phyloP scores from a whole-genome alignment of 1,284 basidiomycete genomes.

The Sporisorium scitamineum region DNA sequence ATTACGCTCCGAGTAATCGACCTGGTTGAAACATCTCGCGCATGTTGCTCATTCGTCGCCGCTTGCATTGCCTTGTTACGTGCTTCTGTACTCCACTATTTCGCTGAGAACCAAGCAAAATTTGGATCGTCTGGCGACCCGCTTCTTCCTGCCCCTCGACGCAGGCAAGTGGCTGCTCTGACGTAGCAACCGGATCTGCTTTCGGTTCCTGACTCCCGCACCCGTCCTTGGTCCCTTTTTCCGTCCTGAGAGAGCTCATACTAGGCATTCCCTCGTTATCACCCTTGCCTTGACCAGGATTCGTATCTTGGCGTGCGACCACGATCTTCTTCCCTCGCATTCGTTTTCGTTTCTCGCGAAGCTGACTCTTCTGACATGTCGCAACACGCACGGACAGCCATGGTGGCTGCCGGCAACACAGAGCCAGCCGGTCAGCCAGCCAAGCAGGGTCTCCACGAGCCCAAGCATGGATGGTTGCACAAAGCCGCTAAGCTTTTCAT shows the following conservation, averaged over 20 bases:
- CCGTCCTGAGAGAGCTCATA: too few species aligned
- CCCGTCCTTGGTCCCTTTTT: too few species aligned
- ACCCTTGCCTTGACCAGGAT: too few species aligned
- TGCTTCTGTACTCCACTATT: too few species aligned
- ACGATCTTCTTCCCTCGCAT: background rate
- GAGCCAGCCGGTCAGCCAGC: background rate
- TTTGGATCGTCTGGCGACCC: background rate
- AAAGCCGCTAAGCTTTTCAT: conserved; percentile 21
- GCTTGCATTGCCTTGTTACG: background rate
- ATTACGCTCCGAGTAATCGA: background rate
- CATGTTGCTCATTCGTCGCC: background rate
- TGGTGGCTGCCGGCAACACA: background rate
- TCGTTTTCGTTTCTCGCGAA: background rate
- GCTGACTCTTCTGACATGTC: conserved; percentile 16
- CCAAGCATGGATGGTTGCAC: conserved; percentile 41
- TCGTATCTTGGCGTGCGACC: too few species aligned
- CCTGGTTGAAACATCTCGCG: background rate
- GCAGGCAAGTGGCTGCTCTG: background rate
- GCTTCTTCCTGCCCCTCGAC: background rate
- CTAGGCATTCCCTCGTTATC: too few species aligned
- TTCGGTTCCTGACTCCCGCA: too few species aligned
- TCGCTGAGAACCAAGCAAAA: conserved; percentile 11
- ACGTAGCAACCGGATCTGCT: conserved; percentile 8
- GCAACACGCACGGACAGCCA: conserved; percentile 8
- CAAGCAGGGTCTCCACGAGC: conserved; percentile 13